Evolutionary conservation across 116 monocot genomes (phyloP).

Genomic region (Papilionanthe hybrid): DNA sequence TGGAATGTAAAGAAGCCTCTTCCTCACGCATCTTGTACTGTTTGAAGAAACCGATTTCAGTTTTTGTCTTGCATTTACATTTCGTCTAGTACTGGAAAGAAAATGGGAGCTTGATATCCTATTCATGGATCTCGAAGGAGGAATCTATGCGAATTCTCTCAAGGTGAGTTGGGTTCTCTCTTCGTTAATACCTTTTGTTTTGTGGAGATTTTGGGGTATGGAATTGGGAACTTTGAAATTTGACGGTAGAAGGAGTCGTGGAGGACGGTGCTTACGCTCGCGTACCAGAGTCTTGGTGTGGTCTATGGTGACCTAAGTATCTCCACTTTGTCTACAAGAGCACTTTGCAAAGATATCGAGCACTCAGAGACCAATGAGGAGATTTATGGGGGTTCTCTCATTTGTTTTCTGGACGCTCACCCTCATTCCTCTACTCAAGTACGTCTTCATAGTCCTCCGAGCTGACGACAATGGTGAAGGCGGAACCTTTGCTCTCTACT

Average conservation of each 20-base stretch:
- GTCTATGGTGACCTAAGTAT: conserved; percentile 85
- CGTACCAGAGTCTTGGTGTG: conserved; percentile 90
- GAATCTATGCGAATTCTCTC: background rate
- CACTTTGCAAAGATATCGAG: conserved; percentile 70
- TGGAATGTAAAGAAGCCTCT: too few species aligned
- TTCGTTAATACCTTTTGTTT: background rate
- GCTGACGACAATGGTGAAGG: conserved; percentile 85
- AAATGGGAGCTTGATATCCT: background rate
- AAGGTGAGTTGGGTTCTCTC: conserved; percentile 14
- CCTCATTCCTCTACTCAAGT: conserved; percentile 75
- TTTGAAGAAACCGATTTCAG: too few species aligned
- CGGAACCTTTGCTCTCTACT: conserved; percentile 39
- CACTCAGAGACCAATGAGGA: conserved; percentile 87
- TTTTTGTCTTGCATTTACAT: too few species aligned
- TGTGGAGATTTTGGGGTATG: background rate
- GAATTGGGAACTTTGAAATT: background rate
- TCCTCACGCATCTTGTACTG: too few species aligned
- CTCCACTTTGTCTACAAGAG: conserved; percentile 90
- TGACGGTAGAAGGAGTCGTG: conserved; percentile 49
- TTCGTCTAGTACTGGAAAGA: background rate
- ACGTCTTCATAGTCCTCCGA: conserved; percentile 78
- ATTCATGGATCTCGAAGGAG: conserved; percentile 20
- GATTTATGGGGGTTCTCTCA: conserved; percentile 89
- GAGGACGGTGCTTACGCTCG: conserved; percentile 49
- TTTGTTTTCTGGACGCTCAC: conserved; percentile 97